Evolutionary conservation across 306 rosid genomes (phyloP), one percentile per base, ranked within the genome.

Genomic region (Alnus glutinosa): DNA sequence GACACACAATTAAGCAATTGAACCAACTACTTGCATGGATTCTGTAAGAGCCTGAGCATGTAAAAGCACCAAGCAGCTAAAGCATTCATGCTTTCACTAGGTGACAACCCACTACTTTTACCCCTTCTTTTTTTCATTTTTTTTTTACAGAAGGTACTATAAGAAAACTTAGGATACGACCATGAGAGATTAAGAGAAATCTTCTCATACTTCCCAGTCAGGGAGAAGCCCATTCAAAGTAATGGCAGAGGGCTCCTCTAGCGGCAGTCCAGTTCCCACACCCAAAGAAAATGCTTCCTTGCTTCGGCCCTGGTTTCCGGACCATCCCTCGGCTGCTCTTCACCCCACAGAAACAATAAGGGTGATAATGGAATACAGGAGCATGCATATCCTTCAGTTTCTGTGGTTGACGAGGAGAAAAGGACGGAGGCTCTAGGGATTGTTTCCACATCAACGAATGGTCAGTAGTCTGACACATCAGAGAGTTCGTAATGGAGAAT

Each of bases 191-290:
- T 78, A 69, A 58, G 81, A 75, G 75, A 71, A 16, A 19, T 42
- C 51, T 67, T 67, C 72, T 42, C 7, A 4, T 61, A 79, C 86
- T 71, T 63, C 81, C 81, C 44, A 46, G 46, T 90, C 87, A 91
- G 75, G 89, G 12, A 61, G 97, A 81, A 16, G 86, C 87, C 99
- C 99, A 95, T 85, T 93, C 92, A 47, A 93, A 95, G 93, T 89
- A 95, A 69, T 77, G 93, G 91, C 99, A 95, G 72, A 85, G 87
- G 34, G 96, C 90, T 64, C 97, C 99, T 83, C 95, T 85, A 62
- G 87, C 82, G 44, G 90, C 78, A 67, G 92, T 89, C 96, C 96
- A 95, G 77, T 91, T 91, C 52, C 99, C 98, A 77, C 98, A 93
- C 74, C 99, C 95, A 74, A 86, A 95, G 94, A 90, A 93, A 67